Evolutionary conservation across 345 rosid species (phyloP).

Genomic region (Raphanus sativus): DNA sequence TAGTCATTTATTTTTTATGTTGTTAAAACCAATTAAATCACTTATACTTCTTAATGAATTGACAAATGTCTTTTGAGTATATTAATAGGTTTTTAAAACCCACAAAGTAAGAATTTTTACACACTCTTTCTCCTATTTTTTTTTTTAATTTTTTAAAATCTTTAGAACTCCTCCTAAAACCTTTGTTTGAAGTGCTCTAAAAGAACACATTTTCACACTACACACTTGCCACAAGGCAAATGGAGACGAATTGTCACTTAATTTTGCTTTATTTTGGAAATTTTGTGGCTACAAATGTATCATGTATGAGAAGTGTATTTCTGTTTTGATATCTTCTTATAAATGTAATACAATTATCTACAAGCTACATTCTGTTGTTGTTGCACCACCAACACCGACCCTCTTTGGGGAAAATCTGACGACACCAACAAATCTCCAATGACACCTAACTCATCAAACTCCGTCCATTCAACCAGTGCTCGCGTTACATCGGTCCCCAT

Average conservation of each 20-base stretch:
- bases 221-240: not conserved
- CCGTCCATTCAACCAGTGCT: constrained; percentile 59
- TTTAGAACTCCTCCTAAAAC: too few relatives aligned
- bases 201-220: too few relatives aligned
- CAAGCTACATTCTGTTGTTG: constrained; percentile 49
- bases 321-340: not conserved
- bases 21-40: too few relatives aligned
- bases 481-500: constrained; percentile 38
- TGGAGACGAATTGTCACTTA: not conserved
- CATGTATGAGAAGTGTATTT: not conserved
- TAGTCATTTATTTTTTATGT: too few relatives aligned
- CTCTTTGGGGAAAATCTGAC: constrained; percentile 38
- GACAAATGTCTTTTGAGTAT: too few relatives aligned
- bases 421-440: constrained; percentile 68
- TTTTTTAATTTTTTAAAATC: too few relatives aligned
- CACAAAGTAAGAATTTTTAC: too few relatives aligned
- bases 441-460: constrained; percentile 60
- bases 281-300: not conserved
- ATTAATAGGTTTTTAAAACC: too few relatives aligned
- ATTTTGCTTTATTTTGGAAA: not conserved
- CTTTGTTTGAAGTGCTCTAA: too few relatives aligned
- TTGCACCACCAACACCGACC: constrained; percentile 58
- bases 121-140: too few relatives aligned
- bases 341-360: constrained; percentile 14
- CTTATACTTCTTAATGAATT: too few relatives aligned